phyloP scores from a whole-genome alignment of 2,329 filamentous ascomycete genomes.

The Dactylellina sp. region DNA sequence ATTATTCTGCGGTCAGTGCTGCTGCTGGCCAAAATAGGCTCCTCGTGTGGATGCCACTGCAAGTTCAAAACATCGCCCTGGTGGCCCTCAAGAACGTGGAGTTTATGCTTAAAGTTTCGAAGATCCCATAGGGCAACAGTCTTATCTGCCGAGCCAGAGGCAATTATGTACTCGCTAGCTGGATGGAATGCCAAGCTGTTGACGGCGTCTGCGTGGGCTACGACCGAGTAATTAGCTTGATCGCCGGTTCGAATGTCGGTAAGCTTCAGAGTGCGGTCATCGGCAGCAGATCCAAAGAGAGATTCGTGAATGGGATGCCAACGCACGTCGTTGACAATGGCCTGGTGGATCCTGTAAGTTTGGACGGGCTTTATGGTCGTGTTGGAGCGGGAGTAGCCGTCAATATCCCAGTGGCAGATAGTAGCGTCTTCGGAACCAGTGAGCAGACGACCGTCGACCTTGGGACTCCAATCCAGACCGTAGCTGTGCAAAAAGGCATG shows the following conservation, averaged over 20 bases:
- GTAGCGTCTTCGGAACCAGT: slow-evolving; percentile 93
- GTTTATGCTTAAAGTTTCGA: slow-evolving; percentile 86
- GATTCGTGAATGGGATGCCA: slow-evolving; percentile 87
- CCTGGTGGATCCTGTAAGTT: slow-evolving; percentile 82
- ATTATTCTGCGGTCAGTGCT: slow-evolving; percentile 93
- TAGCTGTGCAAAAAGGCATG: slow-evolving; percentile 66
- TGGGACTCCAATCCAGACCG: slow-evolving; percentile 90
- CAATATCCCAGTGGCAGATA: slow-evolving; percentile 92
- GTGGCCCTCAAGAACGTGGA: slow-evolving; percentile 91
- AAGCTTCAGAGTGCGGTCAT: slow-evolving; percentile 92
- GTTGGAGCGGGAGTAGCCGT: slow-evolving; percentile 76
- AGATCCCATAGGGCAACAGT: slow-evolving; percentile 96
- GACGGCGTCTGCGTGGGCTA: slow-evolving; percentile 88
- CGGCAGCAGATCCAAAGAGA: slow-evolving; percentile 91
- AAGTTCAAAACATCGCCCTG: slow-evolving; percentile 89
- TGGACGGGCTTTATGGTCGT: slow-evolving; percentile 77
- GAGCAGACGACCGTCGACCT: slow-evolving; percentile 81
- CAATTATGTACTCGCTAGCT: slow-evolving; percentile 86
- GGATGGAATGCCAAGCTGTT: slow-evolving; percentile 97
- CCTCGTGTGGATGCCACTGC: slow-evolving; percentile 92
- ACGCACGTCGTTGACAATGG: slow-evolving; percentile 96
- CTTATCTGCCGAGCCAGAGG: slow-evolving; percentile 94
- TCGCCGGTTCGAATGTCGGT: slow-evolving; percentile 81
- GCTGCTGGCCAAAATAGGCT: slow-evolving; percentile 86
- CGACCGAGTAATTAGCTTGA: slow-evolving; percentile 70